phyloP scores from a whole-genome alignment of 257 asterid species.

The Cruciata laevipes region DNA sequence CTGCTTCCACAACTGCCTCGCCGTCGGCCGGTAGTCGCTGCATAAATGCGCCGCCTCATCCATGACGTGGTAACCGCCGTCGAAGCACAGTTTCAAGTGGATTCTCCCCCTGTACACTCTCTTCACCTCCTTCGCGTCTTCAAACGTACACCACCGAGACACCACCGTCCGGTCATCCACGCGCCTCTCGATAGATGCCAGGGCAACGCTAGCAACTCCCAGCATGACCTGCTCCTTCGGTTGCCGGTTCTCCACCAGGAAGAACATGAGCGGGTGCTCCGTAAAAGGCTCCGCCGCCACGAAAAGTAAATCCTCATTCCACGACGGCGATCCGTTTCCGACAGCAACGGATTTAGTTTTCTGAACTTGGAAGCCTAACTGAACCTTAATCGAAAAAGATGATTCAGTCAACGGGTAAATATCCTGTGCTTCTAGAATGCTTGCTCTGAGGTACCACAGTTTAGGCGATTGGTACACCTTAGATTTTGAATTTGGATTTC shows the following conservation, averaged over 20 bases:
- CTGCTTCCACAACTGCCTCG: constrained; percentile 82
- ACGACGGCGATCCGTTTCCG: constrained; percentile 53
- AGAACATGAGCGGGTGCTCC: constrained; percentile 35
- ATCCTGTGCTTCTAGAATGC: constrained; percentile 71
- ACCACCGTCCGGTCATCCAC: constrained; percentile 78
- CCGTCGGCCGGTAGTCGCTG: constrained; percentile 83
- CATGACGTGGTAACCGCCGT: constrained; percentile 93
- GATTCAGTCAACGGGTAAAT: constrained; percentile 35
- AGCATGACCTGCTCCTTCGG: constrained; percentile 43
- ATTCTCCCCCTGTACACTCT: constrained; percentile 60
- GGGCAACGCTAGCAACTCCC: constrained; percentile 51
- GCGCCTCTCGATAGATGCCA: constrained; percentile 59
- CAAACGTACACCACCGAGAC: constrained; percentile 73
- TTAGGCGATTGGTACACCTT: constrained; percentile 87
- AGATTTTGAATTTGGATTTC: constrained; percentile 48
- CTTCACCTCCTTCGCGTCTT: constrained; percentile 49
- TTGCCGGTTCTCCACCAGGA: constrained; percentile 44
- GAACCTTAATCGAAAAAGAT: constrained; percentile 50
- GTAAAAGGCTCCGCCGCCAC: constrained; percentile 83
- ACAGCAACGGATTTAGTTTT: constrained; percentile 43
- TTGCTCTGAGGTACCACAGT: constrained; percentile 71
- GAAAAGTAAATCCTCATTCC: constrained; percentile 73
- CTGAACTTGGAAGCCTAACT: constrained; percentile 63
- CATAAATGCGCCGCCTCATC: constrained; percentile 76
- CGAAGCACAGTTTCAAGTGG: constrained; percentile 66